phyloP scores from a whole-genome alignment of 305 asterid genomes.

The Caryopteris hybrid region DNA sequence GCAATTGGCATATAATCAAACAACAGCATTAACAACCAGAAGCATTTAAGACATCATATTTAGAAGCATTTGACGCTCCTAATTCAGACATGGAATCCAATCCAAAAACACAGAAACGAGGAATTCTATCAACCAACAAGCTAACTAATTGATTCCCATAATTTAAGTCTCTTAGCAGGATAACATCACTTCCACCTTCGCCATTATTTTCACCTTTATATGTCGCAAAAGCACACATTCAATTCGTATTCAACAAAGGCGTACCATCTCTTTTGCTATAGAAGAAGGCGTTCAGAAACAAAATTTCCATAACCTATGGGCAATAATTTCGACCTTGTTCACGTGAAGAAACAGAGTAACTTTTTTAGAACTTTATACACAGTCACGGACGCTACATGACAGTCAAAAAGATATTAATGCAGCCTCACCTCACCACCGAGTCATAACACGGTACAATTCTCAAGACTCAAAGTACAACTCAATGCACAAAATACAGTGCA shows the following conservation, averaged over 20 bases:
- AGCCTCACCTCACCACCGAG: slow-evolving; percentile 8
- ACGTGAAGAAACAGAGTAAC: slow-evolving; percentile 27
- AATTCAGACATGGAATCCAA: neutral
- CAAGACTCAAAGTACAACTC: slow-evolving; percentile 27
- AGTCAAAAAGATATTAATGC: slow-evolving; percentile 15
- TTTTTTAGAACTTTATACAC: slow-evolving; percentile 9
- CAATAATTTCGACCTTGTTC: slow-evolving; percentile 8
- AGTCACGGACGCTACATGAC: slow-evolving; percentile 33
- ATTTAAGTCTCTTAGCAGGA: neutral
- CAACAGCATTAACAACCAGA: neutral
- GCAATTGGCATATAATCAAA: neutral
- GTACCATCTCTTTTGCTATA: neutral
- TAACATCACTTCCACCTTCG: neutral
- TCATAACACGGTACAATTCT: slow-evolving; percentile 18
- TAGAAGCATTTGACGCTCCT: neutral
- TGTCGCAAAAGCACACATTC: neutral
- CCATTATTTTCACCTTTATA: neutral
- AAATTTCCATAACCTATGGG: neutral
- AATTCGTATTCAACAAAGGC: neutral
- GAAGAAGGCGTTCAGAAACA: slow-evolving; percentile 8
- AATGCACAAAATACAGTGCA: slow-evolving; percentile 6
- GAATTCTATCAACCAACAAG: neutral
- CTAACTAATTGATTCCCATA: neutral
- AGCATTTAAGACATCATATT: neutral
- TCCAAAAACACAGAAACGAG: neutral